Evolutionary conservation across 176 grass and related monocot species (phyloP).

Genomic region (Hordeum marinum): DNA sequence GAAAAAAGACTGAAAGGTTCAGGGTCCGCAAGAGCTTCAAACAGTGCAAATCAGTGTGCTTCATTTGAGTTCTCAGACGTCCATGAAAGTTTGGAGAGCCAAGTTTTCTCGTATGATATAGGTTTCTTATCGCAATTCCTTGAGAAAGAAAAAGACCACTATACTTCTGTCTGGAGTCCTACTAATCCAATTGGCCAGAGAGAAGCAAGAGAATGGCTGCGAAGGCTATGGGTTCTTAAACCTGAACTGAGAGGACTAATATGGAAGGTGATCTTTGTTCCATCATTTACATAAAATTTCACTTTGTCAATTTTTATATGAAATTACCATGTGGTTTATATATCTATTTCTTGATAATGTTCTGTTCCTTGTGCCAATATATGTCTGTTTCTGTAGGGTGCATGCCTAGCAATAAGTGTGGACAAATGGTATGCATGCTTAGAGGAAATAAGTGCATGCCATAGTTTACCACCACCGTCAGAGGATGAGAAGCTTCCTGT

Average conservation of each 20-base stretch:
- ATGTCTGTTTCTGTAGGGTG: slow-evolving; percentile 56
- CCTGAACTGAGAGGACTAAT: slow-evolving; percentile 67
- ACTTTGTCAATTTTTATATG: background rate
- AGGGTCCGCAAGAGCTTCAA: slow-evolving; percentile 19
- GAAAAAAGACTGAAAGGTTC: slow-evolving; percentile 73
- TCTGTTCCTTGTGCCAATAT: slow-evolving; percentile 18
- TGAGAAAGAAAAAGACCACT: slow-evolving; percentile 86
- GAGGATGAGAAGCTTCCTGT: slow-evolving; percentile 93
- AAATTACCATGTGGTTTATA: slow-evolving; percentile 6
- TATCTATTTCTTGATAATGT: background rate
- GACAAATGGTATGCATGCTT: slow-evolving; percentile 83
- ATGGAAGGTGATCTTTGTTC: slow-evolving; percentile 70
- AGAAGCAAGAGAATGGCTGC: slow-evolving; percentile 94
- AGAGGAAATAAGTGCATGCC: slow-evolving; percentile 61
- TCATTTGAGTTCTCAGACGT: slow-evolving; percentile 40
- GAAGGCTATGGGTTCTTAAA: slow-evolving; percentile 88
- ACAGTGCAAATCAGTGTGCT: slow-evolving; percentile 27
- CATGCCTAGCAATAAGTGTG: slow-evolving; percentile 75
- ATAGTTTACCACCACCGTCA: slow-evolving; percentile 64
- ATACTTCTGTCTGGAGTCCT: slow-evolving; percentile 81
- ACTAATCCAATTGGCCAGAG: slow-evolving; percentile 88
- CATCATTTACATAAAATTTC: slow-evolving; percentile 3
- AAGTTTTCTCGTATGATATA: slow-evolving; percentile 75
- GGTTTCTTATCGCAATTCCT: slow-evolving; percentile 78
- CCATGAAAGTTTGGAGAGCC: slow-evolving; percentile 38